Evolutionary conservation across 257 asterid species (phyloP), one percentile per base, ranked within the genome.

Genomic region (Schizonepeta tenuifolia): DNA sequence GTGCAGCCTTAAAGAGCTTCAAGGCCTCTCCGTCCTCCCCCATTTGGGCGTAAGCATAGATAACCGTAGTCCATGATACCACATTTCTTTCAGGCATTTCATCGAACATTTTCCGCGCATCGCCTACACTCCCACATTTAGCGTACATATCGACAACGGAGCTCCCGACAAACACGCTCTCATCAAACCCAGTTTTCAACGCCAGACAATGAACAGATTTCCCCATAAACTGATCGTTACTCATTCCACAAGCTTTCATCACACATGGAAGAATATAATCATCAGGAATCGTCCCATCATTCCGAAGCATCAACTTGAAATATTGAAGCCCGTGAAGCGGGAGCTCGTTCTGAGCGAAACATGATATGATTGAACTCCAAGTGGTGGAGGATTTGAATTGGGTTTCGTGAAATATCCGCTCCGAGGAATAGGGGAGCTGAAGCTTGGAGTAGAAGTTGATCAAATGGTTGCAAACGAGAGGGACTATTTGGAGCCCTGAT

Each of bases 41-140:
- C 78, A 78, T 65, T 67, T 87, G 92, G 9, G 92, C 84, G 60
- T 90, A 93, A 56, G 97, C 96, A 46, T 86, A 84, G 56, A 91
- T 91, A 91, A 93, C 85, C 56, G 92, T 90, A 73, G 86, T 91
- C 98, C 97, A 93, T 2, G 97, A 85, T 61, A 93, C 98, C 65
- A 89, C 92, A 81, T 91, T 93, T 70, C 80, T 84, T 2, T 78
- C 86, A 0, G 98, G 96, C 96, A 94, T 91, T 83, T 79, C 86
- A 70, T 91, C 97, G 12, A 94, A 94, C 97, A 91, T 1, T 77
- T 81, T 83, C 82, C 95, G 74, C 5, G 97, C 96, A 66, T 79
- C 77, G 0, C 36, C 72, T 36, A 91, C 64, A 18, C 71, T 78
- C 73, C 91, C 91, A 50, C 94, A 89, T 80, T 93, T 89, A 0